Percentiles rank a stretch among this genome's conserved stretches.
phyloP scores from a whole-genome alignment of 2,329 filamentous ascomycete genomes.

The Microcyclospora pomicola region DNA sequence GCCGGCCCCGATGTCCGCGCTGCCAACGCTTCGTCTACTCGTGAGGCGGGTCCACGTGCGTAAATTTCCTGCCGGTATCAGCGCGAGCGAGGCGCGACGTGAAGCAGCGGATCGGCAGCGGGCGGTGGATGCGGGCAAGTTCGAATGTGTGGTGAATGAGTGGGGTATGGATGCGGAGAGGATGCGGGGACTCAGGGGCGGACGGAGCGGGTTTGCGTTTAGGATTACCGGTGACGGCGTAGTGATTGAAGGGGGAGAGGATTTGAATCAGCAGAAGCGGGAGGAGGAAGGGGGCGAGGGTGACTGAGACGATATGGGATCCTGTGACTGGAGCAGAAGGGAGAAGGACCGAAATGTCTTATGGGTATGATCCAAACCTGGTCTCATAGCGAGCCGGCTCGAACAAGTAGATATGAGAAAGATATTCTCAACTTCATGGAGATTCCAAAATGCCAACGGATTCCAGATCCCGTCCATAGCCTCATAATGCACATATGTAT shows the following conservation, averaged over 20 bases:
- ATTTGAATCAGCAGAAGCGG: background rate
- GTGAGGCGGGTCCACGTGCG: constrained; percentile 22
- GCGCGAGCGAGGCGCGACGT: constrained; percentile 24
- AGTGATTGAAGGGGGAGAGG: background rate
- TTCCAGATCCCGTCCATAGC: too few species aligned
- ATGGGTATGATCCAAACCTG: too few species aligned
- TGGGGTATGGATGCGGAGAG: constrained; percentile 15
- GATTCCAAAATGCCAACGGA: too few species aligned
- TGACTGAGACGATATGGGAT: too few species aligned
- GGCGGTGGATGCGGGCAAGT: constrained; percentile 24
- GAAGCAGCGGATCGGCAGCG: constrained; percentile 24
- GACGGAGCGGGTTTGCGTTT: constrained; percentile 13
- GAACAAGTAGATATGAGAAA: too few species aligned
- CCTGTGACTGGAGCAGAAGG: too few species aligned
- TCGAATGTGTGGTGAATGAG: constrained; percentile 20
- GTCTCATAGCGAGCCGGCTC: too few species aligned
- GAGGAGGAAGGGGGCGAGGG: background rate
- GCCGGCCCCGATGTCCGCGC: constrained; percentile 20
- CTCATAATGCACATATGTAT: too few species aligned
- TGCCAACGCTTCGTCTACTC: constrained; percentile 21
- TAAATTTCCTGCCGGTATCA: constrained; percentile 25
- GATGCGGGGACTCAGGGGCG: constrained; percentile 8
- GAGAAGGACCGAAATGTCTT: too few species aligned
- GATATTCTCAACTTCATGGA: too few species aligned
- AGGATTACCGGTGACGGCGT: constrained; percentile 11